These are phyloP conservation scores for Euphrasia confusa DNA, from an alignment of 257 asterid species.

Conservation along the genomic window DNA sequence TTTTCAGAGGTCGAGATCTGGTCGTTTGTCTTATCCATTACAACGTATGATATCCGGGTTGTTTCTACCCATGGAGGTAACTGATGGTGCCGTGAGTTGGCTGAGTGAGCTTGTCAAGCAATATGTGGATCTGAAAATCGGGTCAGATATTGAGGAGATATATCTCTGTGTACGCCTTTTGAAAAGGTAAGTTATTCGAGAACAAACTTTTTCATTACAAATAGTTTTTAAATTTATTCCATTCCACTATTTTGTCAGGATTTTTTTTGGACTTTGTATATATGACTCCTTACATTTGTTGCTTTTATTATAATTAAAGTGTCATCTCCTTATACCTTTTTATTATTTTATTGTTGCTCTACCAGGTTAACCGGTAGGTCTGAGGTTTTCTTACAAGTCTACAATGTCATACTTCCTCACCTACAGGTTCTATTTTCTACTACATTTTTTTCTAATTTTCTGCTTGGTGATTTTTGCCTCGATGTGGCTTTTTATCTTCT, in stretches of 20 bases:
- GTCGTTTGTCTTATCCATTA: constrained; percentile 55
- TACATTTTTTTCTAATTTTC: constrained; percentile 4
- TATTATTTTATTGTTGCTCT: constrained; percentile 12
- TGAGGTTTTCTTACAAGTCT: constrained; percentile 45
- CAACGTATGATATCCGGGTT: constrained; percentile 44
- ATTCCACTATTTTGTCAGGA: background rate
- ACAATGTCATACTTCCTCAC: constrained; percentile 51
- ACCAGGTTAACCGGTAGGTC: constrained; percentile 69
- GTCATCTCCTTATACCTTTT: constrained; percentile 9
- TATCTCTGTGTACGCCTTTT: constrained; percentile 58
- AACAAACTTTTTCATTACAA: background rate
- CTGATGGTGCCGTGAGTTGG: constrained; percentile 40
- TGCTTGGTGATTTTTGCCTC: constrained; percentile 4
- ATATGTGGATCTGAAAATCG: constrained; percentile 54
- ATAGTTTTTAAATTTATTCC: background rate
- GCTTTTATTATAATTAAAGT: background rate
- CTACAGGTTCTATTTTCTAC: constrained; percentile 65
- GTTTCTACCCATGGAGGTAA: constrained; percentile 27
- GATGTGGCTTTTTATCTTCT: constrained; percentile 10
- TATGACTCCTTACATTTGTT: background rate
- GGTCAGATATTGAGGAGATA: constrained; percentile 84
- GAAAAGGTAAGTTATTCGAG: constrained; percentile 46
- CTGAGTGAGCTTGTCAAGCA: constrained; percentile 71
- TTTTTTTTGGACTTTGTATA: background rate
- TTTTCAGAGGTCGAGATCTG: constrained; percentile 37